phyloP scores from a whole-genome alignment of 192 early-diverging fungal genomes.

The Coemansia sp. region DNA sequence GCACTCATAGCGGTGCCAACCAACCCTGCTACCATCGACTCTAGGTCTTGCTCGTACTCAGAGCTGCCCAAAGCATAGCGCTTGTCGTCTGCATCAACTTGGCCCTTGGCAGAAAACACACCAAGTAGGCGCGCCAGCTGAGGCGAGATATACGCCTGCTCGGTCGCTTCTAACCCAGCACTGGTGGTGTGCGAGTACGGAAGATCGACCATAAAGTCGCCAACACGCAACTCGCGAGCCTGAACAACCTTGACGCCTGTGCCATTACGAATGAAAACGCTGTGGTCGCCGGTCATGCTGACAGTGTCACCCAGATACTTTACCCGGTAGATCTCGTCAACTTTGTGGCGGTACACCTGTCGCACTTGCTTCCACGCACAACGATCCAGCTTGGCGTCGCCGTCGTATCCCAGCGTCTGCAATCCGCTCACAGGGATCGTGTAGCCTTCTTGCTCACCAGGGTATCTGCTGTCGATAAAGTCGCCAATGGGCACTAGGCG shows the following conservation, averaged over 20 bases:
- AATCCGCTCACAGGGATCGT: slow-evolving; percentile 42
- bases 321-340: slow-evolving; percentile 48
- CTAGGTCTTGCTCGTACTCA: neutral
- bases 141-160: slow-evolving; percentile 11
- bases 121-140: slow-evolving; percentile 31
- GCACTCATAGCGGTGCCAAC: neutral
- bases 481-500: slow-evolving; percentile 39
- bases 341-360: slow-evolving; percentile 51
- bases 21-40: neutral
- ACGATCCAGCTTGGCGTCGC: slow-evolving; percentile 15
- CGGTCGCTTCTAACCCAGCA: slow-evolving; percentile 12
- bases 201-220: slow-evolving; percentile 45
- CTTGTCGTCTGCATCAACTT: neutral
- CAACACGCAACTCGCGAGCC: slow-evolving; percentile 38
- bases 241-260: slow-evolving; percentile 29
- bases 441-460: slow-evolving; percentile 29
- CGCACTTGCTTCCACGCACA: slow-evolving; percentile 47
- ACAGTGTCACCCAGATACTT: slow-evolving; percentile 42
- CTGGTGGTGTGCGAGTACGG: slow-evolving; percentile 31
- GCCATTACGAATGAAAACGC: slow-evolving; percentile 44
- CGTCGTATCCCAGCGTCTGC: slow-evolving; percentile 46
- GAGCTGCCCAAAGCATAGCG: slow-evolving; percentile 6
- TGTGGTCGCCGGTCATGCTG: slow-evolving; percentile 52
- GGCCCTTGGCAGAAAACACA: slow-evolving; percentile 19
- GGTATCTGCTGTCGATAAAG: slow-evolving; percentile 43